Evolutionary conservation across 1,284 basidiomycete genomes (phyloP).

Genomic region (Pascua sp.): DNA sequence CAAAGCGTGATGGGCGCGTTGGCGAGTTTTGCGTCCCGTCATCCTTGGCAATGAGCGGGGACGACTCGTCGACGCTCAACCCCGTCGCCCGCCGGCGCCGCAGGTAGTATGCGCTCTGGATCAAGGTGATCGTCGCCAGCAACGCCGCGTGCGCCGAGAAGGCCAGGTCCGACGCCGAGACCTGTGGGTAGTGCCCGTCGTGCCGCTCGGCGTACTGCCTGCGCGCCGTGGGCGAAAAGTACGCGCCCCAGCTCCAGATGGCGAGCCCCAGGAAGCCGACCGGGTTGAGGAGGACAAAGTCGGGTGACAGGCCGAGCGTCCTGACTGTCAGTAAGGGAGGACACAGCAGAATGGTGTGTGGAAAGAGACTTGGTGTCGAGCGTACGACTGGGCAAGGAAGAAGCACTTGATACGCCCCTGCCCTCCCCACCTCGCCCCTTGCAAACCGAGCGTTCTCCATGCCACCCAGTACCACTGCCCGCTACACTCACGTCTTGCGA

Average conservation of each 20-base stretch:
- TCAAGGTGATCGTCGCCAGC: constrained; percentile 30
- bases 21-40: constrained; percentile 8
- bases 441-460: no score
- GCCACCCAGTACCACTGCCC: no score
- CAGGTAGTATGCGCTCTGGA: constrained; percentile 35
- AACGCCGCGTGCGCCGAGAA: constrained; percentile 49
- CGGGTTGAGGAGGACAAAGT: constrained; percentile 52
- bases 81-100: not conserved
- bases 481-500: constrained; percentile 40
- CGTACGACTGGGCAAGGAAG: no score
- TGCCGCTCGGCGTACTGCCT: constrained; percentile 47
- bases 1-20: constrained; percentile 27
- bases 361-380: no score
- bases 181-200: constrained; percentile 48
- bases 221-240: constrained; percentile 40
- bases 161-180: constrained; percentile 48
- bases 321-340: constrained; percentile 5
- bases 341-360: no score
- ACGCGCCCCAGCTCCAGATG: constrained; percentile 46
- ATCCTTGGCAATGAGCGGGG: constrained; percentile 6
- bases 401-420: no score
- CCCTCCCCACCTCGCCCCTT: no score
- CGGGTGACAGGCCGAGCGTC: constrained; percentile 47
- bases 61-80: constrained; percentile 8
- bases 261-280: constrained; percentile 50